Base-by-base conservation (phyloP, 2,329 filamentous ascomycete genomes). In the Colletotrichum sp. region DNA sequence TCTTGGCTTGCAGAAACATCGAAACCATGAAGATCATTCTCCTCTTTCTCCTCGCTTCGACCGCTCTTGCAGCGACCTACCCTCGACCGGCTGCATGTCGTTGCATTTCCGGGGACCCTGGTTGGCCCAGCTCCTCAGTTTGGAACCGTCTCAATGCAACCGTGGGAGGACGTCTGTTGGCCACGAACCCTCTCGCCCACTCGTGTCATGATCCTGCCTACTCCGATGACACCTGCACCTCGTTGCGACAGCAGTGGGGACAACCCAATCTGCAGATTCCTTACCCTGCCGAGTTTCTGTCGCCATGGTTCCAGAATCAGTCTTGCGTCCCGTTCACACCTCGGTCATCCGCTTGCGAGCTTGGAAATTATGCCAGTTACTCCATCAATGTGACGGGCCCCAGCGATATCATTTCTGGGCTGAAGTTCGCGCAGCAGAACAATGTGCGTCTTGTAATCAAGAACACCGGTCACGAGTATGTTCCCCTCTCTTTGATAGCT, bases 241-340 rank as follows among this genome's bases (percentile, higher is more conserved):
- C 57, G 81, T 32, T 85, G 88, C 25, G 78, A 88, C 2, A 81
- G 84, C 5, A 82, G 85, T 84, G 12, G 90, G 90, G 0, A 83
- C 86, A 27, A 89, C 86, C 77, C 81, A 86, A 2, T 88, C 85
- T 1, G 52, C 52, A 57, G 25, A 57, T 57, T 16, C 52, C 52
- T 57, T 57, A 57, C 52, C 52, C 52, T 57, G 52, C 52, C 22
- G 52, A 57, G 3, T 57, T 57, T 5, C 52, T 57, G 52, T 57
- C 52, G 0, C 36, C 36, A 2, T 39, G 36, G 36, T 39, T 39
- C 16, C 36, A 39, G 4, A 39, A 39, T 16, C 36, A 39, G 36
- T 39, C 36, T 1, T 39, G 36, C 16, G 36, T 39, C 16, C 36
- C 36, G 36, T 39, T 39, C 2, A 39, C 36, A 19, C 16, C 36